Evolutionary conservation across 2,329 filamentous ascomycete species (phyloP).

Genomic region (Alternaria triticimaculans): DNA sequence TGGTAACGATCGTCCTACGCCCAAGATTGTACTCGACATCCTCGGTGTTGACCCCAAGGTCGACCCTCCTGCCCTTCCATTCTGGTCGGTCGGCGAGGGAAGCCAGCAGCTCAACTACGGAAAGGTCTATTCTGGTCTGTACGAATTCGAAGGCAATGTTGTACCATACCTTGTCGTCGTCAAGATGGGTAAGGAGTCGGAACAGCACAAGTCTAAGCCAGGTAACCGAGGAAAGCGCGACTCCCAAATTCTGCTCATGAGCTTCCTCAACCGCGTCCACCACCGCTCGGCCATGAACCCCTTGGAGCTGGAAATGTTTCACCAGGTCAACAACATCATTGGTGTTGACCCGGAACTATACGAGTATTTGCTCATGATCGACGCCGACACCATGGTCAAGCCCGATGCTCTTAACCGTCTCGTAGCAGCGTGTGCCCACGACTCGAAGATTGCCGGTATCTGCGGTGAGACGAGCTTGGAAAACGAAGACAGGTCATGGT

Average conservation of each 20-base stretch:
- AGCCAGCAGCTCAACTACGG: conserved; percentile 96
- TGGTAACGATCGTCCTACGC: conserved; percentile 94
- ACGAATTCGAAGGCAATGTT: conserved; percentile 96
- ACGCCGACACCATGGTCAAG: conserved; percentile 92
- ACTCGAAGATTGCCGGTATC: conserved; percentile 95
- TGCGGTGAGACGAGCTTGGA: conserved; percentile 96
- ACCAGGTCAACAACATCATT: conserved; percentile 99
- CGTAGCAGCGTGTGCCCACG: conserved; percentile 89
- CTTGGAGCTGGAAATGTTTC: conserved; percentile 96
- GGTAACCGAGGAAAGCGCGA: conserved; percentile 99
- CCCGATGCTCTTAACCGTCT: conserved; percentile 93
- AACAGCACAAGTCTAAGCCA: conserved; percentile 88
- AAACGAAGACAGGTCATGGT: conserved; percentile 94
- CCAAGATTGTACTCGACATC: conserved; percentile 97
- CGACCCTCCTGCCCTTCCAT: conserved; percentile 90
- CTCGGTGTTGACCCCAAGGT: conserved; percentile 96
- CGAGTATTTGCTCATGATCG: conserved; percentile 96
- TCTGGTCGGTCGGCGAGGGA: conserved; percentile 89
- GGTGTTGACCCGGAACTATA: conserved; percentile 97
- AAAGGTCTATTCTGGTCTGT: conserved; percentile 97
- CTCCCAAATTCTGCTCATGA: conserved; percentile 93
- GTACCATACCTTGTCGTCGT: conserved; percentile 96
- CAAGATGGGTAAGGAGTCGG: conserved; percentile 96
- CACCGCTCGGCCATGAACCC: conserved; percentile 94
- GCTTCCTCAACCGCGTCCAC: conserved; percentile 97